These are phyloP conservation scores for Lizonia empirigonia DNA, from an alignment of 2,329 filamentous ascomycete genomes.

Conservation along the genomic window DNA sequence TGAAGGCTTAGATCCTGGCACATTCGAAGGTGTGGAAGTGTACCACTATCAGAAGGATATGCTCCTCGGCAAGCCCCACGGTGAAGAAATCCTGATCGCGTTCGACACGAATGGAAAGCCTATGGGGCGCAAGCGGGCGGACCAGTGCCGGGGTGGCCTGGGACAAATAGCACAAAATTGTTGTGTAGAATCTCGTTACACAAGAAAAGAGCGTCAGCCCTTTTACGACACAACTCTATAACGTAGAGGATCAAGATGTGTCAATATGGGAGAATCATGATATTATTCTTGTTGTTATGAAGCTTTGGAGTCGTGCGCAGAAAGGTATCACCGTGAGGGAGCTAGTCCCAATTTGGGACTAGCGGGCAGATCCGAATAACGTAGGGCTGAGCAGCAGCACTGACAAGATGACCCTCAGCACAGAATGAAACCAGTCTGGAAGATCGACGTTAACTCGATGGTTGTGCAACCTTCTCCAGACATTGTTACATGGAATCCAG, in stretches of 20 bases:
- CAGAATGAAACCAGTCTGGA: conserved; percentile 31
- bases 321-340: too few species aligned
- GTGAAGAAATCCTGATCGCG: conserved; percentile 34
- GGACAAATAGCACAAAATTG: conserved; percentile 44
- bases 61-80: conserved; percentile 32
- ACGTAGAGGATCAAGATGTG: conserved; percentile 26
- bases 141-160: conserved; percentile 42
- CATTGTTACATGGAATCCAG: neutral
- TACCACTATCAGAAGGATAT: conserved; percentile 44
- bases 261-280: too few species aligned
- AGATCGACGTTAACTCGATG: conserved; percentile 37
- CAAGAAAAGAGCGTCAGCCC: conserved; percentile 25
- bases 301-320: too few species aligned
- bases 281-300: too few species aligned
- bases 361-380: too few species aligned
- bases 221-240: conserved; percentile 39
- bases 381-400: too few species aligned
- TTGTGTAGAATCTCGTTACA: conserved; percentile 31
- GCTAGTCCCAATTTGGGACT: too few species aligned
- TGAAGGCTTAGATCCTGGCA: conserved; percentile 37
- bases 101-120: conserved; percentile 35
- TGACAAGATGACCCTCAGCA: conserved; percentile 11
- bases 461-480: conserved; percentile 28
- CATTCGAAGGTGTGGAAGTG: conserved; percentile 28
- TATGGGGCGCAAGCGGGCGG: conserved; percentile 33